A percentile compares a stretch with the other conserved stretches of the same genome.
These are phyloP conservation scores for Quambalaria eucalypti DNA, from an alignment of 1,284 basidiomycete genomes.

Conservation along the genomic window DNA sequence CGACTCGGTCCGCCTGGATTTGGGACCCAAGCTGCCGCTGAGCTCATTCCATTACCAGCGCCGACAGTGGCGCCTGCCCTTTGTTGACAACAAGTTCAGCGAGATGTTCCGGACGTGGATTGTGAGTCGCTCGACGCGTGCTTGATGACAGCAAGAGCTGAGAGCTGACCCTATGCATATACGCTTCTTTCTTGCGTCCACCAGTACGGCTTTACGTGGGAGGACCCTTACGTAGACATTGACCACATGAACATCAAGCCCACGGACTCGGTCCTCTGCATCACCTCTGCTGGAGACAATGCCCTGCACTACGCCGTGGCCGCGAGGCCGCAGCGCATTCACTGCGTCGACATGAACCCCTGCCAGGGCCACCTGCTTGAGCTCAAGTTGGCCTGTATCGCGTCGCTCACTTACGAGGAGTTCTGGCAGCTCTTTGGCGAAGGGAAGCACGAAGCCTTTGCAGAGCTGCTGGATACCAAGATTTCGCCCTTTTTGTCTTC, in stretches of 20 bases:
- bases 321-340: constrained; percentile 56
- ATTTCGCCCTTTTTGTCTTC: constrained; percentile 67
- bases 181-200: no score
- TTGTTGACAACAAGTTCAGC: constrained; percentile 64
- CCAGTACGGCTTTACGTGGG: constrained; percentile 71
- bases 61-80: constrained; percentile 59
- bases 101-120: constrained; percentile 68
- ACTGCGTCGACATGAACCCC: constrained; percentile 64
- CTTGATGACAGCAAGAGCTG: no score
- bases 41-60: constrained; percentile 69
- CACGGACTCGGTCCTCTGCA: constrained; percentile 64
- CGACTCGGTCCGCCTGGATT: constrained; percentile 30
- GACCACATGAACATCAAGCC: constrained; percentile 57
- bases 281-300: constrained; percentile 73
- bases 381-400: constrained; percentile 62
- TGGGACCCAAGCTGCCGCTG: constrained; percentile 50
- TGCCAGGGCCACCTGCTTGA: constrained; percentile 70
- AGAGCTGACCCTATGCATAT: no score
- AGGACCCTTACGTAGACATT: constrained; percentile 71
- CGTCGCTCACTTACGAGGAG: constrained; percentile 59
- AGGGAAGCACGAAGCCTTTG: constrained; percentile 60
- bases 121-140: no score
- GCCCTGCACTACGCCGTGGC: constrained; percentile 70
- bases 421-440: constrained; percentile 67
- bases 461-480: constrained; percentile 58